Evolutionary conservation across 768 basidiomycete genomes (phyloP).

Genomic region (Candolleomyces eurysporus): DNA sequence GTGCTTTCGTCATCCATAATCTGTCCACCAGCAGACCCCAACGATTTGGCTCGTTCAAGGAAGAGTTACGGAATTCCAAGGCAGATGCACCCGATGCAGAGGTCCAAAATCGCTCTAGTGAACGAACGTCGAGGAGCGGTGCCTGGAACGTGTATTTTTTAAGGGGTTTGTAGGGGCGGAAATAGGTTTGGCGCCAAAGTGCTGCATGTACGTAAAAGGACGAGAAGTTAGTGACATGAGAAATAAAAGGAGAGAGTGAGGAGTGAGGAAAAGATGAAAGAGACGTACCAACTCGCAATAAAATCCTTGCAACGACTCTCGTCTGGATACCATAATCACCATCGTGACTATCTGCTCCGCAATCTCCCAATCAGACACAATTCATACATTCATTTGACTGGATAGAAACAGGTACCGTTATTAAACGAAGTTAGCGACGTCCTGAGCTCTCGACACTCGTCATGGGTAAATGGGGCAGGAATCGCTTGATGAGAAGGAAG

Average conservation of each 20-base stretch:
- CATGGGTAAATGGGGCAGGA: conserved; percentile 69
- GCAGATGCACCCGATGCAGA: conserved; percentile 62
- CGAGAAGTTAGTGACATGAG: conserved; percentile 32
- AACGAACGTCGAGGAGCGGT: conserved; percentile 35
- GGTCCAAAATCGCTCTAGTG: conserved; percentile 50
- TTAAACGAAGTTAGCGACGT: conserved; percentile 43
- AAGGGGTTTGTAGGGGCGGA: conserved; percentile 66
- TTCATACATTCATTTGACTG: neutral
- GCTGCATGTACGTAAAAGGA: too few relatives aligned
- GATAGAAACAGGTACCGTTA: conserved; percentile 13
- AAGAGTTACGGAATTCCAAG: conserved; percentile 82
- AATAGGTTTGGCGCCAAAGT: conserved; percentile 67
- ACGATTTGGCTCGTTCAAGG: conserved; percentile 48
- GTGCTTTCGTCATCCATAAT: conserved; percentile 32
- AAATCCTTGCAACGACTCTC: conserved; percentile 64
- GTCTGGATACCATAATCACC: conserved; percentile 46
- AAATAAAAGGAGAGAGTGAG: too few relatives aligned
- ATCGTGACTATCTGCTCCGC: conserved; percentile 20
- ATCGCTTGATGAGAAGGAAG: conserved; percentile 56
- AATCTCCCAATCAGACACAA: neutral
- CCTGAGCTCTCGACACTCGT: conserved; percentile 76
- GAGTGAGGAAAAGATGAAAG: neutral
- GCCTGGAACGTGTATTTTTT: conserved; percentile 42
- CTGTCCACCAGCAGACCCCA: conserved; percentile 60
- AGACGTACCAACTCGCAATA: conserved; percentile 63